Conservation (phyloP, 352 stramenopile species). For the Globisporangium cylindrosporum region DNA sequence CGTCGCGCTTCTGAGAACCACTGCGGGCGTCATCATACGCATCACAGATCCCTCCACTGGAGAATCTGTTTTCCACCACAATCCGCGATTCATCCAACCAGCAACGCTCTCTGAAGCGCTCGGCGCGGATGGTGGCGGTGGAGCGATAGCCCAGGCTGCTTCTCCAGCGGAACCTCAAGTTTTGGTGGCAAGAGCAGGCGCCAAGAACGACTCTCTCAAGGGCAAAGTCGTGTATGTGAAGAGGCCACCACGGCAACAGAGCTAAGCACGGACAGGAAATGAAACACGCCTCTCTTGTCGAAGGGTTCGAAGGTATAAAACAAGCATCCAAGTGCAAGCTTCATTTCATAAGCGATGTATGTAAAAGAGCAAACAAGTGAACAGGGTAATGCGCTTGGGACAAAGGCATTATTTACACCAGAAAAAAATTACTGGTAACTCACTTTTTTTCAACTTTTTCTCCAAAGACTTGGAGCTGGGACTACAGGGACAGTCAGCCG, state of each 20-base stretch:
- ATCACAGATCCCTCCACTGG: slow-evolving; percentile 24
- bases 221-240: slow-evolving; percentile 66
- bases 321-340: not conserved
- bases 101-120: slow-evolving; percentile 10
- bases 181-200: slow-evolving; percentile 36
- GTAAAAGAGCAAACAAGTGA: not conserved
- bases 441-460: slow-evolving; percentile 6
- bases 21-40: slow-evolving; percentile 51
- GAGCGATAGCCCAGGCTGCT: not conserved
- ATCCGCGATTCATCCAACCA: slow-evolving; percentile 26
- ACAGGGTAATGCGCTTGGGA: not conserved
- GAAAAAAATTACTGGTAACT: slow-evolving; percentile 1
- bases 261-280: not conserved
- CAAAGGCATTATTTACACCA: slow-evolving; percentile 10
- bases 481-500: not conserved
- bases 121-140: slow-evolving; percentile 9
- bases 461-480: not conserved
- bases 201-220: slow-evolving; percentile 42
- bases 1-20: slow-evolving; percentile 38
- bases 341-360: not conserved
- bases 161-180: slow-evolving; percentile 14
- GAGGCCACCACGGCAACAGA: slow-evolving; percentile 22
- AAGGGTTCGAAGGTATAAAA: not conserved
- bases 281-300: not conserved
- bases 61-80: slow-evolving; percentile 43